Evolutionary conservation across 768 basidiomycete genomes (phyloP), one percentile per base, ranked within the genome.

Genomic region (Russula sp.): DNA sequence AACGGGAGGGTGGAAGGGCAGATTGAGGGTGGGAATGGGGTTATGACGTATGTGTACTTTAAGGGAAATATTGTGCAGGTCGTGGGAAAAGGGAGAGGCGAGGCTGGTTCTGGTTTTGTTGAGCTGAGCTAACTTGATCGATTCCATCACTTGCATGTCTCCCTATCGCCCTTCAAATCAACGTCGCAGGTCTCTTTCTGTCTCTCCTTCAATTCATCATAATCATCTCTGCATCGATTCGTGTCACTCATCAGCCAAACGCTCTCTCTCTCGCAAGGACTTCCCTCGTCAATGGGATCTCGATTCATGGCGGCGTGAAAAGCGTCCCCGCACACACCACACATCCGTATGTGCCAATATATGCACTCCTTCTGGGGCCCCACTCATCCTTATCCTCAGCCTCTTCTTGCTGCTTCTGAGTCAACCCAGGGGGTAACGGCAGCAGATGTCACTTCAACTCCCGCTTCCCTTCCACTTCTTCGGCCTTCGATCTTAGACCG

Each of bases 171-270:
- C 65, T 48, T 49, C 57, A 50, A 42, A 72, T 65, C 76, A 78
- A 69, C 82, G 83, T 58, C 79, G 80, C 44, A 75, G 84, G 70
- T 85, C 86, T 26, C 83, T 81, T 62, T 85, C 86, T 34, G 76
- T 79, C 22, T 78, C 78, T 42, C 72, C 75, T 62, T 69, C 64
- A 57, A 66, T 76, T 26, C 79, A 78, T 44, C 74, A 62, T 16
- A 57, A 58, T 73, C 58, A 76, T 67, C 5, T 73, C 71, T 54
- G 75, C 72, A 26, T 76, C 75, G 63, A 75, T 76, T 57, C 75
- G 75, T 79, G 76, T 79, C 77, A 79, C 60, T 71, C 73, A 36
- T 74, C 83, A 5, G 74, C 75, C 57, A 87, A 87, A 71, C 79
- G 85, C 64, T 74, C 79, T 13, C 78, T 74, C 36, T 72, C 74